Base-by-base conservation (phyloP, 495 filamentous ascomycete species). In the Neurospora sp. region DNA sequence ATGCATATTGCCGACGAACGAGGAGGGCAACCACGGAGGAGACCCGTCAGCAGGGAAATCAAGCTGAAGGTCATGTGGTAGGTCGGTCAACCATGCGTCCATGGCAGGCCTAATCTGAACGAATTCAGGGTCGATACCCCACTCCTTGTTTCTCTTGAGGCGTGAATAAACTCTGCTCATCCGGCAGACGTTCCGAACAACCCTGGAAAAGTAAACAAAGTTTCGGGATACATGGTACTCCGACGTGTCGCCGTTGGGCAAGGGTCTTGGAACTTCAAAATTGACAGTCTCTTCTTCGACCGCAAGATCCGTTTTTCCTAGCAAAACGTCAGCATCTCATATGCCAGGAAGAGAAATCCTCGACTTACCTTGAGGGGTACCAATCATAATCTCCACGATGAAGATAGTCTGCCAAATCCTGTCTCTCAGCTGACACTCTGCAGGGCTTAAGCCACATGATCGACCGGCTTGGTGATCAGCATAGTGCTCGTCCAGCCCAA, bases 401-500 rank as follows among this genome's bases (percentile, higher is more conserved):
- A 97, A 91, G 18, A 97, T 87, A 0, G 89, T 92, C 79, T 98
- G 94, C 96, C 96, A 99, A 66, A 98, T 89, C 54, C 95, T 87
- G 35, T 89, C 96, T 79, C 93, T 94, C 48, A 93, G 89, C 40
- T 91, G 83, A 77, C 95, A 98, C 71, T 98, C 95, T 10, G 89
- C 85, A 7, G 87, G 82, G 72, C 84, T 87, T 39, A 90, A 88
- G 27, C 86, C 91, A 78, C 95, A 97, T 3, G 85, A 76, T 74
- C 87, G 87, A 62, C 92, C 91, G 72, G 89, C 87, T 71, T 89
- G 86, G 81, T 99, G 96, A 48, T 87, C 86, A 54, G 89, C 89
- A 76, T 89, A 89, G 82, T 99, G 96, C 78, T 96, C 93, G 78
- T 98, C 90, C 9, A 99, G 85, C 54, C 93, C 94, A 71, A 99